Base-by-base conservation (phyloP, 108 stramenopile genomes). In the Skeletonema costatum region DNA sequence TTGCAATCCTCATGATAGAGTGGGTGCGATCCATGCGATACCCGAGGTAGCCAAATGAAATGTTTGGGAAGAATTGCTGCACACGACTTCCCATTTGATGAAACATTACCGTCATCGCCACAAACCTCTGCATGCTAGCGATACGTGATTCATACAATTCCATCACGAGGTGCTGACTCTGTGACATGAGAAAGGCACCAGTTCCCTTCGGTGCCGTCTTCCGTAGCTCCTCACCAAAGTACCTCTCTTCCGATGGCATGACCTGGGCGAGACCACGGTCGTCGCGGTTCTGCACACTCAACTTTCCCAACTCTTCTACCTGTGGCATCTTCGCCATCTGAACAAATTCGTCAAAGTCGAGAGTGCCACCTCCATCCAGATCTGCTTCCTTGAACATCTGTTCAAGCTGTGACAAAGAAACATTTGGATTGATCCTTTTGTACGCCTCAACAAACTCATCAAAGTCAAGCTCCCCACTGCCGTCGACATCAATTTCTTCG, bases 51-150 rank as follows among this genome's bases (percentile, higher is more conserved):
- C 90, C 90, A 70, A 89, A 88, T 3, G 87, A 86, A 32, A 87
- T 86, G 13, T 35, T 76, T 4, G 63, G 59, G 75, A 91, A 92
- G 81, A 89, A 92, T 9, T 64, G 30, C 60, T 90, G 75, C 19
- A 93, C 92, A 21, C 87, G 83, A 44, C 58, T 84, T 29, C 89
- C 91, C 84, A 92, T 91, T 63, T 89, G 87, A 77, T 95, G 91
- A 72, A 92, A 95, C 78, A 95, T 87, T 12, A 95, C 91, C n/a
- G 78, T 80, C 88, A 95, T 92, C 32, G 89, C 73, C 11, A 92
- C 84, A 77, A 90, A 95, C 9, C 93, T 87, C 53, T 95, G 91
- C 68, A 92, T 64, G 31, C 87, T 87, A 32, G 91, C 93, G 51
- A 92, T 82, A 10, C 93, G 87, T 32, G 82, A 86, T 63, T 94